A percentile compares a stretch with the other conserved stretches of the same genome.
Evolutionary conservation across 495 filamentous ascomycete genomes (phyloP).

Genomic region (Rhypophila decipiens): DNA sequence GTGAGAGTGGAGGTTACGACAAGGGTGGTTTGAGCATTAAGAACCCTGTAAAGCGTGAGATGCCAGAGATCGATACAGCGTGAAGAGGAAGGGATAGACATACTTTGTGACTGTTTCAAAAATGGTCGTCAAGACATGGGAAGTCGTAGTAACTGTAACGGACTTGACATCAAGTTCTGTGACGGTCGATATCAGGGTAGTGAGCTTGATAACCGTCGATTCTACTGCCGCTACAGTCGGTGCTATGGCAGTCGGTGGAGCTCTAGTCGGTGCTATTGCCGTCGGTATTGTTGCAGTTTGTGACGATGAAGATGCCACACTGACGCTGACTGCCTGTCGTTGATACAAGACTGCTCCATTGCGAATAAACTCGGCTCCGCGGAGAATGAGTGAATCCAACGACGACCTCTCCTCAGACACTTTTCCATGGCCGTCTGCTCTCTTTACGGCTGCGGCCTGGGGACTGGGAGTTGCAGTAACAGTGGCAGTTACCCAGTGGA

Average conservation of each 20-base stretch:
- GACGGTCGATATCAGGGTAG: slow-evolving; percentile 12
- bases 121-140: slow-evolving; percentile 14
- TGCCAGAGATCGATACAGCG: neutral
- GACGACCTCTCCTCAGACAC: neutral
- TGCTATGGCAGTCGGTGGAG: neutral
- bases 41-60: slow-evolving; percentile 9
- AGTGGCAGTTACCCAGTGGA: slow-evolving; percentile 18
- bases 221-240: neutral
- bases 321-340: too few relatives aligned
- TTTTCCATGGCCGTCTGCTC: neutral
- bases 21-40: slow-evolving; percentile 18
- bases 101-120: slow-evolving; percentile 20
- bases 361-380: neutral
- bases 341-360: neutral
- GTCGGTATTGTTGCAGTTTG: too few relatives aligned
- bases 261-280: neutral
- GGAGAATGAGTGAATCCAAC: neutral
- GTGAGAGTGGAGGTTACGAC: slow-evolving; percentile 26
- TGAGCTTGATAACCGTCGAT: slow-evolving; percentile 10
- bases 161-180: slow-evolving; percentile 13
- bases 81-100: neutral
- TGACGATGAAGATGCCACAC: too few relatives aligned
- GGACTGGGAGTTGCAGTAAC: neutral
- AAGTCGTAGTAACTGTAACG: slow-evolving; percentile 15
- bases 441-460: neutral